Percentiles rank a stretch among this genome's conserved stretches.
phyloP scores from a whole-genome alignment of 139 green algal species.

The Spirogloea muscicola region DNA sequence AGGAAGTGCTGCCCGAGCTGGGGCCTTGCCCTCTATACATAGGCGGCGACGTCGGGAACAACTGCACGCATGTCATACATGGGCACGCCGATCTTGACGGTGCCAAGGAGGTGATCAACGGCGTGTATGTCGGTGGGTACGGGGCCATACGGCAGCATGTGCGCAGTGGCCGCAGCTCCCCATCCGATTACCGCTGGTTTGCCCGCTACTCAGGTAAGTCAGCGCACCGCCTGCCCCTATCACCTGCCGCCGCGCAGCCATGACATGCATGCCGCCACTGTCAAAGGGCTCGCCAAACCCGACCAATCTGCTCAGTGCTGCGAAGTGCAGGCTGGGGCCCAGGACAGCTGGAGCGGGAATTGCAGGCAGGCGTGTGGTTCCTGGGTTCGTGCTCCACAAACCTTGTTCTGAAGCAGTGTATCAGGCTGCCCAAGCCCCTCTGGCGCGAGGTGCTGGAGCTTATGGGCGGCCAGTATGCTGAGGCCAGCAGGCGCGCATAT shows the following conservation, averaged over 20 bases:
- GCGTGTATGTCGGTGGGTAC: constrained; percentile 61
- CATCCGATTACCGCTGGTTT: constrained; percentile 63
- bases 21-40: constrained; percentile 61
- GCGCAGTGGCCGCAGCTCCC: constrained; percentile 20
- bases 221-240: no score
- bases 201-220: constrained; percentile 53
- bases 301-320: no score
- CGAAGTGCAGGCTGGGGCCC: constrained; percentile 70
- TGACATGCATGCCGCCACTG: no score
- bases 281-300: no score
- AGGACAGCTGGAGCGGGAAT: constrained; percentile 74
- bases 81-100: constrained; percentile 51
- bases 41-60: constrained; percentile 71
- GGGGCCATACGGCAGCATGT: constrained; percentile 39
- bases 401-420: constrained; percentile 59
- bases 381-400: constrained; percentile 55
- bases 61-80: constrained; percentile 68
- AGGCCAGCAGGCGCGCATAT: no score
- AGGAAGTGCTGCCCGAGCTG: constrained; percentile 56
- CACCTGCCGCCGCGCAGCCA: no score
- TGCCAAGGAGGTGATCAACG: constrained; percentile 48
- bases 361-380: constrained; percentile 70
- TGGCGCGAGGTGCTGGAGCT: constrained; percentile 51
- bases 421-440: constrained; percentile 39
- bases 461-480: constrained; percentile 49